These are phyloP conservation scores for Cryptococcus sp. DNA, from an alignment of 1,284 basidiomycete genomes.

Conservation along the genomic window DNA sequence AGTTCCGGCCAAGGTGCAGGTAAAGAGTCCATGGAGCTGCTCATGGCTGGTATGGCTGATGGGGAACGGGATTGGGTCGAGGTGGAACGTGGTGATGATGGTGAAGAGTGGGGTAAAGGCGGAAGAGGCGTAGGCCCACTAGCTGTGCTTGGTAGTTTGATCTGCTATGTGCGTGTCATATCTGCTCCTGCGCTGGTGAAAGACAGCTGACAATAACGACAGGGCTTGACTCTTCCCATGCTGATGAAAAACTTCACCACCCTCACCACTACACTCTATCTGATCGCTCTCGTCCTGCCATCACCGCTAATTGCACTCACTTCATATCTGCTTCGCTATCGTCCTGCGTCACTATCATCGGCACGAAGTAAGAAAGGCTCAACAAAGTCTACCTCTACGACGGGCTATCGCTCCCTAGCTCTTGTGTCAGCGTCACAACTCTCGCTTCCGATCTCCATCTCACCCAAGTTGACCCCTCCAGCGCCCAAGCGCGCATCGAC, in stretches of 20 bases:
- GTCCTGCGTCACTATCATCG: conserved; percentile 7
- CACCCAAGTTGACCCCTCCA: conserved; percentile 36
- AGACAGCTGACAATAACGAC: not conserved
- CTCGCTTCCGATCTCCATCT: conserved; percentile 32
- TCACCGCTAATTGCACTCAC: conserved; percentile 28
- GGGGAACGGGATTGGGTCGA: conserved; percentile 35
- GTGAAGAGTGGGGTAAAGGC: conserved; percentile 29
- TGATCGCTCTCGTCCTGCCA: conserved; percentile 32
- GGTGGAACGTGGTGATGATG: conserved; percentile 25
- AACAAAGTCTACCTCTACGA: conserved; percentile 21
- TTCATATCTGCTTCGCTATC: conserved; percentile 34
- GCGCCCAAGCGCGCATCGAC: conserved; percentile 15
- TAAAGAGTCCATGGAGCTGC: conserved; percentile 36
- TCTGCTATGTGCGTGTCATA: conserved; percentile 29
- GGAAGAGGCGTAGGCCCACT: conserved; percentile 30
- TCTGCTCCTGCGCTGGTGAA: conserved; percentile 1
- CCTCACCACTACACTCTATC: conserved; percentile 23
- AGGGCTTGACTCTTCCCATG: conserved; percentile 33
- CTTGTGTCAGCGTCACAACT: conserved; percentile 32
- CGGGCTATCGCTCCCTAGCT: conserved; percentile 30
- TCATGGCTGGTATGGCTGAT: conserved; percentile 26
- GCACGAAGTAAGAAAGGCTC: conserved; percentile 17
- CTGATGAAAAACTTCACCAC: conserved; percentile 18
- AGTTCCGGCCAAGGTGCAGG: conserved; percentile 2
- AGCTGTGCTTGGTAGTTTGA: conserved; percentile 19